phyloP scores from a whole-genome alignment of 75 land plant species.

The Selaginella tamariscina region DNA sequence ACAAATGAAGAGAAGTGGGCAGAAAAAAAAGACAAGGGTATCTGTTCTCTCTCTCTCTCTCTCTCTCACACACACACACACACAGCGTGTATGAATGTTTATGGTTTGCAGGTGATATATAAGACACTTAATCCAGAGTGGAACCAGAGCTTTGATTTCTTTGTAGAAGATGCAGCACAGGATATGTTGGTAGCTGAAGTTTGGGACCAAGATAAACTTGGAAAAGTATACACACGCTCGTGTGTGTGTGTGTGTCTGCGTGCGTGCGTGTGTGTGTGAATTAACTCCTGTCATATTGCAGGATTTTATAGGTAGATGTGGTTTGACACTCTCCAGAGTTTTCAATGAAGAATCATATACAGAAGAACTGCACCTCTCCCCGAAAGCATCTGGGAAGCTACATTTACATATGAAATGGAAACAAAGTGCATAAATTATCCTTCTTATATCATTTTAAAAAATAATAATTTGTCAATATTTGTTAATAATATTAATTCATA shows the following conservation, averaged over 20 bases:
- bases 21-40: background rate
- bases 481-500: too few species aligned
- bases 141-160: conserved; percentile 7
- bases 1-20: background rate
- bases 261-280: background rate
- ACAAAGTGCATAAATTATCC: too few species aligned
- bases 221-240: background rate
- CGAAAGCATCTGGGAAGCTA: background rate
- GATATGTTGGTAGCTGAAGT: background rate
- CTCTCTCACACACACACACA: too few species aligned
- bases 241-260: too few species aligned
- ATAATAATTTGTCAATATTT: too few species aligned
- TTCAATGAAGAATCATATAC: background rate
- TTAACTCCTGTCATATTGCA: background rate
- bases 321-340: background rate
- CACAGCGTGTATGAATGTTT: background rate
- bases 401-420: background rate
- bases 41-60: background rate
- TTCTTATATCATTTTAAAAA: too few species aligned
- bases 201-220: conserved; percentile 9
- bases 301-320: conserved; percentile 9
- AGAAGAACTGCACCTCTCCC: background rate
- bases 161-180: background rate
- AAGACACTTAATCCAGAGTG: conserved; percentile 12
- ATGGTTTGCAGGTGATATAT: background rate